These are phyloP conservation scores for Chrysoporthe puriensis DNA, from an alignment of 2,329 filamentous ascomycete species.

Conservation along the genomic window DNA sequence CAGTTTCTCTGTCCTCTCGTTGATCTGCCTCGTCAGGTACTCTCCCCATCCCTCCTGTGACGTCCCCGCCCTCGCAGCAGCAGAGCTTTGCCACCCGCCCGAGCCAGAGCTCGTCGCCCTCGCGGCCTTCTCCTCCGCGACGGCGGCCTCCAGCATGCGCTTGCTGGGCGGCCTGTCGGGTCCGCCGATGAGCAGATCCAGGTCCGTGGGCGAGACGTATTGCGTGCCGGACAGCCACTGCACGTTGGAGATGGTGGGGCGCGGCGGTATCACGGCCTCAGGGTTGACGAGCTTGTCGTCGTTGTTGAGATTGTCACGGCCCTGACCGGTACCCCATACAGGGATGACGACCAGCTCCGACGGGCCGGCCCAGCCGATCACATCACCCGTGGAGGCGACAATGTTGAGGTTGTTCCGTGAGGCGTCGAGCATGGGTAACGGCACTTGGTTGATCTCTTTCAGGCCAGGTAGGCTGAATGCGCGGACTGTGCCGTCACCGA, in stretches of 20 bases:
- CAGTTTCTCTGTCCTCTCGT: slow-evolving; percentile 87
- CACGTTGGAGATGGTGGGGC: slow-evolving; percentile 91
- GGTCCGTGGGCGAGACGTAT: slow-evolving; percentile 81
- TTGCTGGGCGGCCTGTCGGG: slow-evolving; percentile 87
- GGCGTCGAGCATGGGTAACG: slow-evolving; percentile 73
- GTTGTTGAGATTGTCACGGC: slow-evolving; percentile 54
- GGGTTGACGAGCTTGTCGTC: slow-evolving; percentile 82
- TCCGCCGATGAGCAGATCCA: slow-evolving; percentile 89
- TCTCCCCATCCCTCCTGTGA: slow-evolving; percentile 69
- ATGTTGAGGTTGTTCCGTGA: slow-evolving; percentile 70
- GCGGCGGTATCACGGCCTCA: slow-evolving; percentile 70
- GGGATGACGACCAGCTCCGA: slow-evolving; percentile 84
- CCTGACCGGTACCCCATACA: slow-evolving; percentile 77
- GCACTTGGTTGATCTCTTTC: slow-evolving; percentile 76
- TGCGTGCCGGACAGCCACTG: slow-evolving; percentile 98
- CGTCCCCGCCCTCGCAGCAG: slow-evolving; percentile 35
- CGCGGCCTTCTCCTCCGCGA: slow-evolving; percentile 67
- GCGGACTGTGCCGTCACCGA: slow-evolving; percentile 78
- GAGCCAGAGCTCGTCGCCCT: slow-evolving; percentile 40
- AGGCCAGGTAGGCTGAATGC: slow-evolving; percentile 87
- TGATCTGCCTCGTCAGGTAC: slow-evolving; percentile 84
- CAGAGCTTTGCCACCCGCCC: slow-evolving; percentile 18
- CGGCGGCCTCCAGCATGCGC: slow-evolving; percentile 80
- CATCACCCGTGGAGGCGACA: slow-evolving; percentile 77
- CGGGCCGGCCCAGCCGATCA: slow-evolving; percentile 87